phyloP scores from a whole-genome alignment of 1,284 basidiomycete genomes.

The Singerocomus inundabilis region DNA sequence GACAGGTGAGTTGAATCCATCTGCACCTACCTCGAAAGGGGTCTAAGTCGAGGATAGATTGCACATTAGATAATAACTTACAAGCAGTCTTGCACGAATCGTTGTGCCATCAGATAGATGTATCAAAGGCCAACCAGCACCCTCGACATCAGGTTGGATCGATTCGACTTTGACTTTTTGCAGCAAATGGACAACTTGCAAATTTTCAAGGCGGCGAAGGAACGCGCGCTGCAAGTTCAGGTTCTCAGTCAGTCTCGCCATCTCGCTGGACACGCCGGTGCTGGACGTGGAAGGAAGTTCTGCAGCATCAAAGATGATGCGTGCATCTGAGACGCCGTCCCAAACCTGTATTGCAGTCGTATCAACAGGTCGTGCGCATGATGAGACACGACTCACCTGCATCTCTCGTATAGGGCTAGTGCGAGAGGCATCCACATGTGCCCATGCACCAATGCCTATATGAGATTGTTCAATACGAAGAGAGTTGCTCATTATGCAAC shows the following conservation, averaged over 20 bases:
- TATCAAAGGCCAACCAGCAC: slow-evolving; percentile 67
- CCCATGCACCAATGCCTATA: slow-evolving; percentile 82
- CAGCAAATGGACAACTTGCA: slow-evolving; percentile 50
- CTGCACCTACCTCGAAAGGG: slow-evolving; percentile 79
- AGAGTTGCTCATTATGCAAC: neutral
- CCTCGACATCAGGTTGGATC: slow-evolving; percentile 52
- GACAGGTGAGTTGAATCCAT: slow-evolving; percentile 94
- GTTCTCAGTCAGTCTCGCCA: slow-evolving; percentile 88
- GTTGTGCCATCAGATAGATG: slow-evolving; percentile 61
- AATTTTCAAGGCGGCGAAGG: slow-evolving; percentile 51
- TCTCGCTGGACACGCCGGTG: slow-evolving; percentile 40
- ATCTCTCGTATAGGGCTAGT: slow-evolving; percentile 80
- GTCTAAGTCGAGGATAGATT: slow-evolving; percentile 14
- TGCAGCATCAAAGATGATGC: slow-evolving; percentile 66
- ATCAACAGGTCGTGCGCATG: neutral
- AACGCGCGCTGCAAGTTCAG: slow-evolving; percentile 86
- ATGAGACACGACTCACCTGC: slow-evolving; percentile 53
- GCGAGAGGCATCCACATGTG: slow-evolving; percentile 67
- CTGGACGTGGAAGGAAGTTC: slow-evolving; percentile 39
- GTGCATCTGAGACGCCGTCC: slow-evolving; percentile 84
- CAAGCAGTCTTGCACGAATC: slow-evolving; percentile 71
- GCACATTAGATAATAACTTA: slow-evolving; percentile 35
- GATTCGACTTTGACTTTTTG: slow-evolving; percentile 69
- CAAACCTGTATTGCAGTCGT: slow-evolving; percentile 60
- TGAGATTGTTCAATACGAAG: neutral